Conservation (phyloP, 495 filamentous ascomycete species). For the Penicillium pancosmium region DNA sequence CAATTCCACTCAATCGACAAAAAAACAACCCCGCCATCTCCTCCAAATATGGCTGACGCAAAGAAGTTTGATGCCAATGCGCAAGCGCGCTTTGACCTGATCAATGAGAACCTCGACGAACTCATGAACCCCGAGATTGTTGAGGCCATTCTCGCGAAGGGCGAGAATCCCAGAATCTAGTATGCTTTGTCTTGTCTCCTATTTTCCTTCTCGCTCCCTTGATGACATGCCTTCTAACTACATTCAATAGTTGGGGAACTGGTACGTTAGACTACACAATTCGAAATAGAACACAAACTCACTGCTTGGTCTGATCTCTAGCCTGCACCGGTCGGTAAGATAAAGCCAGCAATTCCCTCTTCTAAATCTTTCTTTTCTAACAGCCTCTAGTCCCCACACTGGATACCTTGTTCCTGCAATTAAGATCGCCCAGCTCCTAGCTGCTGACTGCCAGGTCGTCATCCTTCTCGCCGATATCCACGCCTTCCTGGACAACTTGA, state of each 20-base stretch:
- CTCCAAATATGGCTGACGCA: neutral
- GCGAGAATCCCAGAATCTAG: slow-evolving; percentile 76
- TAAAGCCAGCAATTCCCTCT: neutral
- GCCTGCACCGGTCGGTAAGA: neutral
- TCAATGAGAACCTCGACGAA: slow-evolving; percentile 80
- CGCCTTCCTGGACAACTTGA: slow-evolving; percentile 52
- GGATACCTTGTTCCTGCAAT: slow-evolving; percentile 69
- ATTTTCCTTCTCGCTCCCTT: neutral
- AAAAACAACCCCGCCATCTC: too few species aligned
- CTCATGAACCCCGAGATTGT: slow-evolving; percentile 86
- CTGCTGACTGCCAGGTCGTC: slow-evolving; percentile 78
- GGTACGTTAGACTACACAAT: neutral
- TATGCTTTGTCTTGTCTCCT: slow-evolving; percentile 61
- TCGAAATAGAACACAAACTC: neutral
- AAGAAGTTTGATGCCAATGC: neutral
- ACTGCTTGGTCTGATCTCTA: neutral
- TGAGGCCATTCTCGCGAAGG: slow-evolving; percentile 69
- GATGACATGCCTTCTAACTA: neutral
- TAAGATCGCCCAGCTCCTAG: slow-evolving; percentile 63
- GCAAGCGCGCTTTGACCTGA: slow-evolving; percentile 31
- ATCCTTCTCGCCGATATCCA: slow-evolving; percentile 78
- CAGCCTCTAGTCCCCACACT: slow-evolving; percentile 70
- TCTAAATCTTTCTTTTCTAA: slow-evolving; percentile 26
- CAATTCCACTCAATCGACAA: neutral
- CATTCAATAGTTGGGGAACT: neutral